Evolutionary conservation across 73 alveolate genomes (phyloP), one percentile per base, ranked within the genome.

Genomic region (Uronychia binucleata): DNA sequence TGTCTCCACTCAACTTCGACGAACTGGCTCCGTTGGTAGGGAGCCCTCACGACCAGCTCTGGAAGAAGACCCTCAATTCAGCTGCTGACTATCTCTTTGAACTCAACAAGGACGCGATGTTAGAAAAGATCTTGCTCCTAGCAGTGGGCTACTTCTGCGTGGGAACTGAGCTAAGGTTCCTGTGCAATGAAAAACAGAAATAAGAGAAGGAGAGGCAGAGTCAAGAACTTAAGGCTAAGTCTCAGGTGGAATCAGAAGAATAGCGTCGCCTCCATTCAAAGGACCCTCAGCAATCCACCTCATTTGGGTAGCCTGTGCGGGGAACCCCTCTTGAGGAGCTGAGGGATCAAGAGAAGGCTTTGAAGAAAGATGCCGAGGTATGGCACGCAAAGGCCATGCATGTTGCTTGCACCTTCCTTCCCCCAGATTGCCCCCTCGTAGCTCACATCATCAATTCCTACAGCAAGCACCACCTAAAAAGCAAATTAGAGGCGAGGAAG

Each of bases 101-200:
- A 60, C 59, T 81, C 8, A 35, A 57, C 29, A 81, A 58, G 59
- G 88, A 81, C 59, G 59, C 77, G 13, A 67, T 88, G 83, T 81
- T 88, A 30, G 94, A 88, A 58, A 88, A 88, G 59, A 88, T 88
- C 1, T 74, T 88, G 5, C 77, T 88, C 32, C 87, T 88, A 26
- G 85, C 87, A n/a, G 94, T 88, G 5, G 87, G 91, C 32, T 88
- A 82, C 85, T 88, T 88, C 77, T 88, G 94, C 76, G 89, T 88
- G 11, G 94, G 91, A 14, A 88, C 94, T 46, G 94, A 88, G 46
- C 57, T 88, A 14, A 75, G 94, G 46, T 88, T 88, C 57, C 75
- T 88, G 30, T 29, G 79, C 33, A 11, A 5, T 46, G 67, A 46
- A 46, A 46, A 11, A 11, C 19, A 11, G 19, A 46, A 46, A 46